Conservation (phyloP, 2,329 filamentous ascomycete genomes). For the Pseudogymnoascus sp. region DNA sequence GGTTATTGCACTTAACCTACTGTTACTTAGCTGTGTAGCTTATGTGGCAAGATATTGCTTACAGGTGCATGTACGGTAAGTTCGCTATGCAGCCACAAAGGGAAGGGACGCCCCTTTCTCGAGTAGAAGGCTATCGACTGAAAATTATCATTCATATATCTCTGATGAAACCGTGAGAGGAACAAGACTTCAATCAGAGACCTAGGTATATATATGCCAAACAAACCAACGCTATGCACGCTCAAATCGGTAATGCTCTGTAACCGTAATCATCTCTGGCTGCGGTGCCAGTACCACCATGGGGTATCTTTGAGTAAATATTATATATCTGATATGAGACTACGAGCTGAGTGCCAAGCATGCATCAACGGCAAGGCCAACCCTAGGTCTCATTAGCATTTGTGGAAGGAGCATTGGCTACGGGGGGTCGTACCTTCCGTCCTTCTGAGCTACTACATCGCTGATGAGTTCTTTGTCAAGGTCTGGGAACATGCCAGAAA, state of each 20-base stretch:
- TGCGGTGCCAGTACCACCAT: background rate
- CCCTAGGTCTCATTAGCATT: conserved; percentile 41
- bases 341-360: conserved; percentile 57
- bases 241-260: conserved; percentile 9
- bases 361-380: conserved; percentile 77
- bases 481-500: conserved; percentile 94
- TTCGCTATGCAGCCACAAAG: background rate
- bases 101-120: background rate
- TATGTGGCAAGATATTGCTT: background rate
- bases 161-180: background rate
- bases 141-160: conserved; percentile 7
- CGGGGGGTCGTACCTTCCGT: conserved; percentile 64
- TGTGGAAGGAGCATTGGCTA: background rate
- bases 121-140: background rate
- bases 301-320: conserved; percentile 8
- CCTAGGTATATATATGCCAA: conserved; percentile 11
- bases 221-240: conserved; percentile 10
- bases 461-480: conserved; percentile 90
- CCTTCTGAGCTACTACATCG: conserved; percentile 92
- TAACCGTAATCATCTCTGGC: conserved; percentile 4
- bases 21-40: background rate
- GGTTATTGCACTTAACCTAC: background rate
- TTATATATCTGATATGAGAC: background rate
- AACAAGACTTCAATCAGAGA: background rate
- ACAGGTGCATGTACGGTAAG: background rate